phyloP scores from a whole-genome alignment of 805 yeast genomes.

The Suhomyces pyralidae region DNA sequence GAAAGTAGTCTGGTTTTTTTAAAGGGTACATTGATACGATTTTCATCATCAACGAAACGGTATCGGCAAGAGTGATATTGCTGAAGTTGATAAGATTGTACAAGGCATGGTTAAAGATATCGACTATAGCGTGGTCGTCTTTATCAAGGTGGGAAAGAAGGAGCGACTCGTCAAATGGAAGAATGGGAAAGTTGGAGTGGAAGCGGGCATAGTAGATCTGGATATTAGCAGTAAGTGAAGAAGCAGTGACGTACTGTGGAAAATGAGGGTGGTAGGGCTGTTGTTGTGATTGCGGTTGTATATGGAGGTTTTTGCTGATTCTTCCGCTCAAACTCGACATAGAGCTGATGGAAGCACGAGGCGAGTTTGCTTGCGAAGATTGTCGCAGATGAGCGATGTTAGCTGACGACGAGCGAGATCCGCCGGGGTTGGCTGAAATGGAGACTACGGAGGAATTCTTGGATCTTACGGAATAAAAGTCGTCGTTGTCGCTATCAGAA shows the following conservation, averaged over 20 bases:
- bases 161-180: slow-evolving; percentile 32
- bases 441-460: slow-evolving; percentile 12
- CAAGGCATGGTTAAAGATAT: slow-evolving; percentile 41
- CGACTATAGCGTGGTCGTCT: slow-evolving; percentile 23
- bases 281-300: background rate
- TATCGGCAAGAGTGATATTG: slow-evolving; percentile 29
- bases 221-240: slow-evolving; percentile 29
- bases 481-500: slow-evolving; percentile 34
- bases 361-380: slow-evolving; percentile 21
- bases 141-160: slow-evolving; percentile 9
- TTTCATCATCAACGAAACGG: slow-evolving; percentile 33
- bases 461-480: slow-evolving; percentile 25
- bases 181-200: slow-evolving; percentile 45
- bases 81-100: slow-evolving; percentile 37
- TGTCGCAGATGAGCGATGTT: slow-evolving; percentile 6
- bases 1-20: slow-evolving; percentile 15
- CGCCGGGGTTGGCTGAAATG: background rate
- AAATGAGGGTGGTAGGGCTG: slow-evolving; percentile 9
- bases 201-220: slow-evolving; percentile 42
- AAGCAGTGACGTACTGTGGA: slow-evolving; percentile 13
- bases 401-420: background rate
- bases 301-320: slow-evolving; percentile 18
- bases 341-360: slow-evolving; percentile 32
- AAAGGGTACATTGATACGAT: slow-evolving; percentile 37
- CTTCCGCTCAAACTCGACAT: slow-evolving; percentile 31